Percentiles rank a stretch among this genome's conserved stretches.
Conservation (phyloP, 495 filamentous ascomycete genomes). For the Penicillium samsonianum region DNA sequence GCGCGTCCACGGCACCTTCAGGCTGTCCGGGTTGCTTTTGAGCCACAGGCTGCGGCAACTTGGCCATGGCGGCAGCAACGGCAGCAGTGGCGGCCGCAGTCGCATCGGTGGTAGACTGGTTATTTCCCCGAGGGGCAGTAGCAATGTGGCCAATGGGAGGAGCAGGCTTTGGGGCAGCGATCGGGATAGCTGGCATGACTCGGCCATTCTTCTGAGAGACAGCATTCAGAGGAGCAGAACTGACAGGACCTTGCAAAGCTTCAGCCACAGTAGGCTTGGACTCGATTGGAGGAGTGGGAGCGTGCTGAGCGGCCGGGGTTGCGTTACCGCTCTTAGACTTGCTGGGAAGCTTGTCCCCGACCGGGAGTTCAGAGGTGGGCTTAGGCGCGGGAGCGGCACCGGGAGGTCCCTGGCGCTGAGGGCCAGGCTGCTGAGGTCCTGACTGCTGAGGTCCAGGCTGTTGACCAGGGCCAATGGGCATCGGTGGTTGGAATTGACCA, state of each 20-base stretch:
- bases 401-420: conserved; percentile 40
- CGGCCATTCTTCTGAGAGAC: conserved; percentile 60
- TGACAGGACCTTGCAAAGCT: conserved; percentile 53
- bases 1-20: conserved; percentile 65
- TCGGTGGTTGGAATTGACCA: conserved; percentile 57
- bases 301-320: conserved; percentile 43
- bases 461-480: conserved; percentile 53
- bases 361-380: conserved; percentile 46
- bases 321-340: conserved; percentile 39
- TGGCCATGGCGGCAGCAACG: conserved; percentile 88
- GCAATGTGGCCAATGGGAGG: conserved; percentile 40
- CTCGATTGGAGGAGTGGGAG: conserved; percentile 61
- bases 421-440: conserved; percentile 2
- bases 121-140: conserved; percentile 33
- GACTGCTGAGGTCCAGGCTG: conserved; percentile 50
- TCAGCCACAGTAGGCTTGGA: conserved; percentile 62
- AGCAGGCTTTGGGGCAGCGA: conserved; percentile 46
- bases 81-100: conserved; percentile 82
- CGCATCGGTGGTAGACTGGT: conserved; percentile 61
- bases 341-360: conserved; percentile 38
- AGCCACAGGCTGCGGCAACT: conserved; percentile 57
- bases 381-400: conserved; percentile 34
- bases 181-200: conserved; percentile 69
- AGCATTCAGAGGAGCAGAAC: conserved; percentile 42
- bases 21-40: conserved; percentile 47